phyloP scores from a whole-genome alignment of 306 rosid species.

The Corylus heterophylla region DNA sequence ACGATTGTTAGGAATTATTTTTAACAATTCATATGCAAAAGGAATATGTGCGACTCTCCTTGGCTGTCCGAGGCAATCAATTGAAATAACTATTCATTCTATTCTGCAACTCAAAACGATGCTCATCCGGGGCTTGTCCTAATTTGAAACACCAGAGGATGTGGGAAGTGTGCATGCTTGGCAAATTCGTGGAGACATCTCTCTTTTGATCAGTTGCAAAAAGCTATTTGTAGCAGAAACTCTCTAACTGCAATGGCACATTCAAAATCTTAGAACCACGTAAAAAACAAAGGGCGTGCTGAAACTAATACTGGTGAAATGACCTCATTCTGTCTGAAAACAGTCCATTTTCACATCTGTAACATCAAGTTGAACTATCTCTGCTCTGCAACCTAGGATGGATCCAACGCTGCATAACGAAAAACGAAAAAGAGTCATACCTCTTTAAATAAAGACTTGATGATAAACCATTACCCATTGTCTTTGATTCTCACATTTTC shows the following conservation, averaged over 20 bases:
- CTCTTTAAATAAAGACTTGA: not conserved
- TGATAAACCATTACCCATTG: not conserved
- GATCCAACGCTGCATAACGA: slow-evolving; percentile 70
- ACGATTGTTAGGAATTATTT: not conserved
- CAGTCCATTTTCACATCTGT: slow-evolving; percentile 91
- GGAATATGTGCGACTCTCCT: not conserved
- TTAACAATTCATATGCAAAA: not conserved
- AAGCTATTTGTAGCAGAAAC: not conserved
- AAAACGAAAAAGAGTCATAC: not conserved
- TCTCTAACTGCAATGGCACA: not conserved
- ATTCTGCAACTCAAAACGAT: not conserved
- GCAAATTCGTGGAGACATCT: not conserved
- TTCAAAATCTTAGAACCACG: not conserved
- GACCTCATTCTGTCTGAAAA: slow-evolving; percentile 43
- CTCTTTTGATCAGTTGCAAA: not conserved
- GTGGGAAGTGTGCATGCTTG: not conserved
- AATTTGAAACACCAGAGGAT: not conserved
- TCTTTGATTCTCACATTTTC: not conserved
- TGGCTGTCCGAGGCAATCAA: not conserved
- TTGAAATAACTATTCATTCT: not conserved
- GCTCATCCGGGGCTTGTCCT: not conserved
- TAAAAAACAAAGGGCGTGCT: not conserved
- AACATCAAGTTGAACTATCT: slow-evolving; percentile 86
- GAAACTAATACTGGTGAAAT: not conserved
- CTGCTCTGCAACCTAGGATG: slow-evolving; percentile 81